Conservation (phyloP, 495 filamentous ascomycete species). For the Tuber borchii region DNA sequence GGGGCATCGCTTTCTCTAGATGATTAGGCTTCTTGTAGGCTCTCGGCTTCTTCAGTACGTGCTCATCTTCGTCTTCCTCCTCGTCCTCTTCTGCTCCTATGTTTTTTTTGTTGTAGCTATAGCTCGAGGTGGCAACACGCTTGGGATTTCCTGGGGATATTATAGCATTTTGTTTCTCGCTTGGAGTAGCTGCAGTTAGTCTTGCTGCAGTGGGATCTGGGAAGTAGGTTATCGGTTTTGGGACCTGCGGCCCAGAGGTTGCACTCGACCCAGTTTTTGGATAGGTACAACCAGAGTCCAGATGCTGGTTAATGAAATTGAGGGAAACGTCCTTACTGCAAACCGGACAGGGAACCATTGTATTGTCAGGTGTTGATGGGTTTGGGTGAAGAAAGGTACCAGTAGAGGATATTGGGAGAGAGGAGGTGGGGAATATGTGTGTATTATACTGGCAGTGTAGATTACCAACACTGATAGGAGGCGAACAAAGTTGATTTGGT, state of each 20-base stretch:
- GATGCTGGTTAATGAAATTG: constrained; percentile 77
- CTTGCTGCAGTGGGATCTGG: neutral
- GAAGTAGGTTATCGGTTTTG: neutral
- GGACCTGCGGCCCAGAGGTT: neutral
- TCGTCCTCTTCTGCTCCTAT: constrained; percentile 3
- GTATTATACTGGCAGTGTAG: too few relatives aligned
- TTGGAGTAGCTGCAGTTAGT: neutral
- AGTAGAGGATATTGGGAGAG: neutral
- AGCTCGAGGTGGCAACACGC: neutral
- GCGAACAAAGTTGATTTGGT: neutral
- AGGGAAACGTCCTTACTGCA: constrained; percentile 71
- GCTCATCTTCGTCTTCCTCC: constrained; percentile 9
- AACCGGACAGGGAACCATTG: constrained; percentile 76
- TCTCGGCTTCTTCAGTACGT: constrained; percentile 12
- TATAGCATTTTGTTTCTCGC: neutral
- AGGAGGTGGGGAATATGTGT: neutral
- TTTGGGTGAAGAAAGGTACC: neutral
- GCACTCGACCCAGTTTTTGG: constrained; percentile 39
- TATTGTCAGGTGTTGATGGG: constrained; percentile 6
- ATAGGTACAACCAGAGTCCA: constrained; percentile 71
- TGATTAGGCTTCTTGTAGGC: constrained; percentile 52
- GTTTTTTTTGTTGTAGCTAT: constrained; percentile 19
- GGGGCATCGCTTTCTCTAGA: constrained; percentile 65
- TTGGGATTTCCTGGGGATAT: neutral
- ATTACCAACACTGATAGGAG: neutral